Conservation (phyloP, 2,329 filamentous ascomycete genomes). For the Hypoxylon sp. region DNA sequence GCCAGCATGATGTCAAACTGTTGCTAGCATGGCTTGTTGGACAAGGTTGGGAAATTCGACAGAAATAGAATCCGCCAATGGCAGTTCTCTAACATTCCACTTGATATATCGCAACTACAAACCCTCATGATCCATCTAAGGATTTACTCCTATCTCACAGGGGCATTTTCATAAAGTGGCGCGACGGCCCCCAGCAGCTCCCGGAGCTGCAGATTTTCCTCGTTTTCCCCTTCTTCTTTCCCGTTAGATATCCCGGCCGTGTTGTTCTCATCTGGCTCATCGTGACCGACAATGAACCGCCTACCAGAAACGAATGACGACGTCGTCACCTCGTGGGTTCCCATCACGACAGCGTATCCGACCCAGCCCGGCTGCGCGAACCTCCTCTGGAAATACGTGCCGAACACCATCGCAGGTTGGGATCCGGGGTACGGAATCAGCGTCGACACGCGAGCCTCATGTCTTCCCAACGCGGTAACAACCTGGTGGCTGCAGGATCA, state of each 20-base stretch:
- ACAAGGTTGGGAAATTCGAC: conserved; percentile 24
- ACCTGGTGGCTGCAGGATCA: conserved; percentile 37
- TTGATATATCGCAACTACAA: conserved; percentile 9
- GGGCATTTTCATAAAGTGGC: conserved; percentile 18
- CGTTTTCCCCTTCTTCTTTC: conserved; percentile 13
- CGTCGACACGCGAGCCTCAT: conserved; percentile 16
- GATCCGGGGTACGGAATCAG: conserved; percentile 34
- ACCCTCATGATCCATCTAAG: background rate
- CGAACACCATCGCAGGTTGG: conserved; percentile 28
- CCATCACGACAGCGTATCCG: conserved; percentile 27
- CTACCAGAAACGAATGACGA: conserved; percentile 34
- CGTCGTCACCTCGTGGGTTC: conserved; percentile 35
- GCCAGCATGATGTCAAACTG: conserved; percentile 13
- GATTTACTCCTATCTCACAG: conserved; percentile 5
- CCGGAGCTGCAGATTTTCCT: conserved; percentile 5
- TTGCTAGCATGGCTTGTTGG: conserved; percentile 6
- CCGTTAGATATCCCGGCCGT: background rate
- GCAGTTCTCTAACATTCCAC: background rate
- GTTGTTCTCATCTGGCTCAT: conserved; percentile 6
- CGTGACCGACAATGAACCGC: conserved; percentile 29
- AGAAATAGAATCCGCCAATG: conserved; percentile 31
- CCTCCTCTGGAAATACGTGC: conserved; percentile 26
- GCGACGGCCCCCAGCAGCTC: conserved; percentile 14
- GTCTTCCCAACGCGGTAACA: conserved; percentile 32
- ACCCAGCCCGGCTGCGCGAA: conserved; percentile 26